Conservation (phyloP, 2,329 filamentous ascomycete genomes). For the Phyllosticta paracitricarpa region DNA sequence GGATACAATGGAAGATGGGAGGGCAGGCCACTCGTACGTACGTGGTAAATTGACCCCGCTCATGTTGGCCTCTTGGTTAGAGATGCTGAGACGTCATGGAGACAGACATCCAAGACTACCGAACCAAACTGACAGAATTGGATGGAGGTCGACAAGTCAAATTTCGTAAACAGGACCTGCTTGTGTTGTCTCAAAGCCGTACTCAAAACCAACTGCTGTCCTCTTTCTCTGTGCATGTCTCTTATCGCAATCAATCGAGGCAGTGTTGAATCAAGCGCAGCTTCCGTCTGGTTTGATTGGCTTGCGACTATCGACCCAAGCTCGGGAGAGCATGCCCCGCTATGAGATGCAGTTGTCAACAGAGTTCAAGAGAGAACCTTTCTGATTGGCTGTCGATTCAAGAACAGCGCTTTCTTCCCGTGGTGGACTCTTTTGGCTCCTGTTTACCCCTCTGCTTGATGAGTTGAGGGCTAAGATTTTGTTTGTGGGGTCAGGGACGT, state of each 20-base stretch:
- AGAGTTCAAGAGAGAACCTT: neutral
- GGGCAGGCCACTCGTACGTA: neutral
- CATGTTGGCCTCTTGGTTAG: neutral
- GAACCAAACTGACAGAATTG: neutral
- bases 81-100: neutral
- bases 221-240: neutral
- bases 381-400: neutral
- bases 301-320: neutral
- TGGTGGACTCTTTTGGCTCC: neutral
- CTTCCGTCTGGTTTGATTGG: neutral
- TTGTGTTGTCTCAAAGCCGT: neutral
- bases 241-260: neutral
- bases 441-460: neutral
- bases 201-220: neutral
- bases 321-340: neutral
- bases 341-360: neutral
- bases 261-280: neutral
- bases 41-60: neutral
- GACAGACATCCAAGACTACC: neutral
- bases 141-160: no score
- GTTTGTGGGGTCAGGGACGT: neutral
- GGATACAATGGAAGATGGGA: neutral
- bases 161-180: neutral
- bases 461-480: neutral
- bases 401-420: neutral